Evolutionary conservation across 768 basidiomycete species (phyloP).

Genomic region (Sarcodon sp.): DNA sequence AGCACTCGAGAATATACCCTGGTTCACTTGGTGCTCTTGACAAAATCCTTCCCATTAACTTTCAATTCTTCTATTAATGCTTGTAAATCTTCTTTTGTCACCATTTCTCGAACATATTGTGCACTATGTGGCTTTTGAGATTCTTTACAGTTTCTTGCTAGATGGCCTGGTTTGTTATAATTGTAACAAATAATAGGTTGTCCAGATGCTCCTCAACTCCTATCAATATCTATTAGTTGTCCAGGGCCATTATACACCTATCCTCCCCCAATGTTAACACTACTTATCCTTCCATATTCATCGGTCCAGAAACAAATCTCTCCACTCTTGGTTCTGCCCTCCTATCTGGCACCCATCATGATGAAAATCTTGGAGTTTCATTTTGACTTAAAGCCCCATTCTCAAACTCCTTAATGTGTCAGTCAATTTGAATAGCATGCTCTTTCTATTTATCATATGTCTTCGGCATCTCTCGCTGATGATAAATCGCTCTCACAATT

Average conservation of each 20-base stretch:
- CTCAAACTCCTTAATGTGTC: neutral
- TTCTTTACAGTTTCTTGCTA: neutral
- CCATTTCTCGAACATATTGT: neutral
- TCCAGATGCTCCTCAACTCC: constrained; percentile 3
- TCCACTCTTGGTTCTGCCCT: neutral
- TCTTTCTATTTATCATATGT: neutral
- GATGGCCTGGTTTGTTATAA: constrained; percentile 2
- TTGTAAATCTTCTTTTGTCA: neutral
- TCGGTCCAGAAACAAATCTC: too few relatives aligned
- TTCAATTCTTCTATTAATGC: neutral
- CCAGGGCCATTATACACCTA: constrained; percentile 5
- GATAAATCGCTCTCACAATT: neutral
- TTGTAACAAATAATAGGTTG: constrained; percentile 1
- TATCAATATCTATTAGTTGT: constrained; percentile 9
- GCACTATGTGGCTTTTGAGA: neutral
- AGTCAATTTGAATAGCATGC: neutral
- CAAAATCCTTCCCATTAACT: too few relatives aligned
- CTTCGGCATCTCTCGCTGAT: neutral
- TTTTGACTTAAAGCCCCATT: neutral
- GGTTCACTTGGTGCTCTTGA: too few relatives aligned
- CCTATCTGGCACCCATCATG: neutral
- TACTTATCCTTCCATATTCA: too few relatives aligned
- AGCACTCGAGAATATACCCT: too few relatives aligned
- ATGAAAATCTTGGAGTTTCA: neutral
- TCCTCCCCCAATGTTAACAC: too few relatives aligned